Evolutionary conservation across 2,329 filamentous ascomycete genomes (phyloP), one percentile per base, ranked within the genome.

Genomic region (Nectriaceae sp.): DNA sequence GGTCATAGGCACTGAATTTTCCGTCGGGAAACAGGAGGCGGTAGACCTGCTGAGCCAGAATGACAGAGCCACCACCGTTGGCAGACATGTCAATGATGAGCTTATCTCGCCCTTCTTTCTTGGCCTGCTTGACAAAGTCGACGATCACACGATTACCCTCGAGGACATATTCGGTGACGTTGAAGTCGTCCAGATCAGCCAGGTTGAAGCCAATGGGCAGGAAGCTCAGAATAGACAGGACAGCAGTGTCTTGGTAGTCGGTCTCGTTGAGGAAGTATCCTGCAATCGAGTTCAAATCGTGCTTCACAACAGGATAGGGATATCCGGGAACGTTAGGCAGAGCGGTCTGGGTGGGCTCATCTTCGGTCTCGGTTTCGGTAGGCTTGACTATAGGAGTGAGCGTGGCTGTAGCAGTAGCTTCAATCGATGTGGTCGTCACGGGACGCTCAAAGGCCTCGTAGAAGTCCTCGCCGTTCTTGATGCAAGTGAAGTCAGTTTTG

Each of bases 31-130:
- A 62, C 5, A 62, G 36, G 0, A 62, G 40, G 1, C 52, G 54
- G 39, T 62, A 62, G 5, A 62, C 33, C n/a, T 49, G 40, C 1
- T 56, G 47, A 1, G 59, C 57, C 2, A 62, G 43, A 37, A 40
- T 18, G 11, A 62, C 49, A 4, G 57, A 61, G 3, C 59, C 59
- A 13, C 59, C 59, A 0, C 57, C 52, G 18, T 62, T 62, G 21
- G 50, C 54, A 13, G 59, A 61, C 22, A 62, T 4, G 6, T 62
- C 59, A 11, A 62, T 53, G 20, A 62, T 53, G 40, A 62, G 59
- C 47, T 62, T 62, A n/a, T 61, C 46, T 0, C 57, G 57, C 15
- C 54, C 48, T 22, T 52, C 43, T 29, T 44, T 40, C 42, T 61
- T 49, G 13, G 55, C 55, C 21, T 45, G 37, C n/a, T 49, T 44